These are phyloP conservation scores for Neurospora africana DNA, from an alignment of 495 filamentous ascomycete species.

Conservation along the genomic window DNA sequence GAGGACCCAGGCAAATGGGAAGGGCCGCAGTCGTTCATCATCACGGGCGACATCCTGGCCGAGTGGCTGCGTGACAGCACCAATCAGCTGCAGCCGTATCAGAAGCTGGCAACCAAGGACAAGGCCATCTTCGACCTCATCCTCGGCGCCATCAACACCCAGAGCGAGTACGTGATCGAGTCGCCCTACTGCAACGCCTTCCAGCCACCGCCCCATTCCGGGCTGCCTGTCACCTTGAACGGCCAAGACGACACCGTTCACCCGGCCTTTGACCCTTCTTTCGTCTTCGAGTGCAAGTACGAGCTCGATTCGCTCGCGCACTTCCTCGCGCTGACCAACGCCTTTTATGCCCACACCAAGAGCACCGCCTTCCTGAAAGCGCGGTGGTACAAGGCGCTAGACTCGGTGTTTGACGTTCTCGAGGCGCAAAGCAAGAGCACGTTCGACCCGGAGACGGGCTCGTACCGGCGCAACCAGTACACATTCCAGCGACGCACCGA, in stretches of 20 bases:
- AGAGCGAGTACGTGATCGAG: slow-evolving; percentile 86
- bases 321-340: slow-evolving; percentile 77
- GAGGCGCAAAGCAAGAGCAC: slow-evolving; percentile 71
- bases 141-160: slow-evolving; percentile 91
- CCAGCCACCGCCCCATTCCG: slow-evolving; percentile 80
- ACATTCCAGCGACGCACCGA: slow-evolving; percentile 74
- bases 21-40: slow-evolving; percentile 84
- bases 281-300: slow-evolving; percentile 98
- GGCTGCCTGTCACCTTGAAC: slow-evolving; percentile 55
- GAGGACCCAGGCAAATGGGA: slow-evolving; percentile 55
- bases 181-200: slow-evolving; percentile 98
- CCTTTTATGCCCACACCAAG: slow-evolving; percentile 71
- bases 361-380: slow-evolving; percentile 66
- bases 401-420: slow-evolving; percentile 61
- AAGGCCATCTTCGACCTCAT: slow-evolving; percentile 65
- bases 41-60: slow-evolving; percentile 97
- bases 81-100: slow-evolving; percentile 88
- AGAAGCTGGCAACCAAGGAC: slow-evolving; percentile 71
- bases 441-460: slow-evolving; percentile 55
- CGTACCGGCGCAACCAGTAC: slow-evolving; percentile 64
- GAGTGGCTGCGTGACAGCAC: slow-evolving; percentile 98
- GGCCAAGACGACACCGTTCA: slow-evolving; percentile 77
- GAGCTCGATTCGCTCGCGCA: slow-evolving; percentile 91
- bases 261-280: slow-evolving; percentile 68
- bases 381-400: slow-evolving; percentile 71